Conservation (phyloP, 177 flowering plant species). For the Telopea speciosissima region DNA sequence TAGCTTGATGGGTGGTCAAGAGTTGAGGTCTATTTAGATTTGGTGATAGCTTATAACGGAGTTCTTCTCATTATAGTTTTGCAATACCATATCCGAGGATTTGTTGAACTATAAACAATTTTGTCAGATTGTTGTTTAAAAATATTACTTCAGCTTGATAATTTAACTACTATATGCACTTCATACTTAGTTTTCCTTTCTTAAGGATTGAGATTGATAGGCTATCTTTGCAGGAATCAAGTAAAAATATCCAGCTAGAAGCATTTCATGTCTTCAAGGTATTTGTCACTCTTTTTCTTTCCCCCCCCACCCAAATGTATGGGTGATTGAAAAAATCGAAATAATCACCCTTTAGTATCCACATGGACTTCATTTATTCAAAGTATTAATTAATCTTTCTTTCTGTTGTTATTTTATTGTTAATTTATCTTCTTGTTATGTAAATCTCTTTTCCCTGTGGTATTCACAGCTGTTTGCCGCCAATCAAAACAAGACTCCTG, state of each 20-base stretch:
- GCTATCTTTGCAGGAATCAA: conserved; percentile 54
- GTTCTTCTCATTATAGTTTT: too few relatives aligned
- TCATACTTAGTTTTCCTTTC: too few relatives aligned
- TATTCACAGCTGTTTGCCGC: conserved; percentile 73
- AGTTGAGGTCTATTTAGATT: too few relatives aligned
- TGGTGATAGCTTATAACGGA: too few relatives aligned
- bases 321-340: background rate
- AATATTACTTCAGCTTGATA: background rate
- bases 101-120: too few relatives aligned
- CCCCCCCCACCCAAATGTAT: background rate
- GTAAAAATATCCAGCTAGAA: conserved; percentile 82
- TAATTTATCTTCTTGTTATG: background rate
- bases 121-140: too few relatives aligned
- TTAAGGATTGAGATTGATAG: background rate
- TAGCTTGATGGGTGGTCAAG: too few relatives aligned
- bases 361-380: background rate
- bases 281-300: background rate
- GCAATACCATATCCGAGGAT: too few relatives aligned
- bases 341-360: background rate
- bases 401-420: background rate
- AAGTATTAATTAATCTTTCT: background rate
- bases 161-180: background rate
- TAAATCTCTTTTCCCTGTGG: too few relatives aligned
- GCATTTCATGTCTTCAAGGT: conserved; percentile 99
- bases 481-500: conserved; percentile 85